A percentile compares a stretch with the other conserved stretches of the same genome.
Evolutionary conservation across 352 stramenopile genomes (phyloP).

Genomic region (Globisporangium parvum): DNA sequence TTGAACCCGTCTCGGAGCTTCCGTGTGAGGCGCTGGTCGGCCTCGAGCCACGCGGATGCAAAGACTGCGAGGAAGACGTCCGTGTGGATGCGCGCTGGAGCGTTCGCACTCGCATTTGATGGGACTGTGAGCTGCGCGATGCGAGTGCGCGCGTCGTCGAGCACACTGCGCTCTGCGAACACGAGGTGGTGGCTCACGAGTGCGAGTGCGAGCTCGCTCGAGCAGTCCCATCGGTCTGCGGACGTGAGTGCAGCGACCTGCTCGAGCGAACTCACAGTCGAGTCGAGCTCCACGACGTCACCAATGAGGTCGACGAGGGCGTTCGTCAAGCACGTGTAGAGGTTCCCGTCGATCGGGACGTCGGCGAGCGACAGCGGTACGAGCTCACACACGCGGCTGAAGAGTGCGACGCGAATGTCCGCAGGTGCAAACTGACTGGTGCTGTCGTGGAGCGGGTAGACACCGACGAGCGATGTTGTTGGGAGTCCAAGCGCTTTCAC

Average conservation of each 20-base stretch:
- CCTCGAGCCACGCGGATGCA: conserved; percentile 32
- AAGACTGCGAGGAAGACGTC: conserved; percentile 52
- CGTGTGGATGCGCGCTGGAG: conserved; percentile 16
- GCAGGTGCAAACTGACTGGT: conserved; percentile 10
- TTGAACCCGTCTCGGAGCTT: conserved; percentile 46
- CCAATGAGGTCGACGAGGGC: conserved; percentile 49
- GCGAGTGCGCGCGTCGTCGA: conserved; percentile 6
- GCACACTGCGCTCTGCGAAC: conserved; percentile 19
- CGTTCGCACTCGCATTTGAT: not conserved
- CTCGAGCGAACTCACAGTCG: conserved; percentile 21
- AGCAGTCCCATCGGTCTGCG: conserved; percentile 27
- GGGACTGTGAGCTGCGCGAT: not conserved
- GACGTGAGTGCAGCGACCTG: conserved; percentile 22
- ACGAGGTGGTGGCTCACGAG: conserved; percentile 37
- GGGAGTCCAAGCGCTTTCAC: conserved; percentile 8
- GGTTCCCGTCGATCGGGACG: conserved; percentile 18
- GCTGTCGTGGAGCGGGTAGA: conserved; percentile 5
- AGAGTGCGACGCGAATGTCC: conserved; percentile 46
- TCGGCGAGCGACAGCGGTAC: conserved; percentile 30
- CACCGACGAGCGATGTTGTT: conserved; percentile 3
- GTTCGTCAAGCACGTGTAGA: conserved; percentile 35
- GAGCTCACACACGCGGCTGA: conserved; percentile 50
- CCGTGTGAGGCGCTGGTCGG: conserved; percentile 32
- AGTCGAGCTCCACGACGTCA: conserved; percentile 61
- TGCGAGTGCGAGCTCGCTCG: conserved; percentile 22